These are phyloP conservation scores for Lodderomyces pseudojiufengensis DNA, from an alignment of 1,139 yeast species.

Conservation along the genomic window DNA sequence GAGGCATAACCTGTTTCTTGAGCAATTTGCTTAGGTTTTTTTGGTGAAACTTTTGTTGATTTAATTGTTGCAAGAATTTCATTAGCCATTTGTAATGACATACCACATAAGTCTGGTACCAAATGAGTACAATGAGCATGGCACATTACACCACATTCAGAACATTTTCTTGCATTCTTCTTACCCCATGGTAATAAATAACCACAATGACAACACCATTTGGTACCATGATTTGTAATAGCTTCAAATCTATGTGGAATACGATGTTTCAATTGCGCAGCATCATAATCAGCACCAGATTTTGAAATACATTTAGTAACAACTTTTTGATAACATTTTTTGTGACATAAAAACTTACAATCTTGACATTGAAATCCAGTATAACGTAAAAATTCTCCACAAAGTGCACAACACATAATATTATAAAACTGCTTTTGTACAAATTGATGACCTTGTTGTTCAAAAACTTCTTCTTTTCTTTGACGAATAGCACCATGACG, in stretches of 20 bases:
- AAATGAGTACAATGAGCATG: slow-evolving; percentile 90
- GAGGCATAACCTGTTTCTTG: neutral
- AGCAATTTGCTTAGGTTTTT: slow-evolving; percentile 5
- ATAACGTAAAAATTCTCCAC: slow-evolving; percentile 91
- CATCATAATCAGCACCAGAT: slow-evolving; percentile 81
- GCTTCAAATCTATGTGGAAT: slow-evolving; percentile 96
- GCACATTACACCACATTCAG: slow-evolving; percentile 93
- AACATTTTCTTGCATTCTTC: slow-evolving; percentile 90
- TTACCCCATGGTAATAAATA: slow-evolving; percentile 92
- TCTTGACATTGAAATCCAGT: slow-evolving; percentile 97
- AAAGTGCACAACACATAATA: slow-evolving; percentile 94
- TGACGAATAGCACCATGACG: slow-evolving; percentile 98
- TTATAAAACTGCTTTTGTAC: slow-evolving; percentile 94
- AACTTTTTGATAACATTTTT: slow-evolving; percentile 88
- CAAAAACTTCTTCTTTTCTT: slow-evolving; percentile 90
- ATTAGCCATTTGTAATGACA: slow-evolving; percentile 97
- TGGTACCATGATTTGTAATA: slow-evolving; percentile 86
- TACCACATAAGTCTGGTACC: slow-evolving; percentile 97
- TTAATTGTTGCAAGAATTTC: slow-evolving; percentile 82
- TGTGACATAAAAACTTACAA: slow-evolving; percentile 90
- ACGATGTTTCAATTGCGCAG: slow-evolving; percentile 88
- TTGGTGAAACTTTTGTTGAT: slow-evolving; percentile 43
- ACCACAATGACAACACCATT: slow-evolving; percentile 99
- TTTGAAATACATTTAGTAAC: slow-evolving; percentile 95
- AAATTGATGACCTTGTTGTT: slow-evolving; percentile 95